phyloP scores from a whole-genome alignment of 2,329 filamentous ascomycete species.

The Fusarium temperatum region DNA sequence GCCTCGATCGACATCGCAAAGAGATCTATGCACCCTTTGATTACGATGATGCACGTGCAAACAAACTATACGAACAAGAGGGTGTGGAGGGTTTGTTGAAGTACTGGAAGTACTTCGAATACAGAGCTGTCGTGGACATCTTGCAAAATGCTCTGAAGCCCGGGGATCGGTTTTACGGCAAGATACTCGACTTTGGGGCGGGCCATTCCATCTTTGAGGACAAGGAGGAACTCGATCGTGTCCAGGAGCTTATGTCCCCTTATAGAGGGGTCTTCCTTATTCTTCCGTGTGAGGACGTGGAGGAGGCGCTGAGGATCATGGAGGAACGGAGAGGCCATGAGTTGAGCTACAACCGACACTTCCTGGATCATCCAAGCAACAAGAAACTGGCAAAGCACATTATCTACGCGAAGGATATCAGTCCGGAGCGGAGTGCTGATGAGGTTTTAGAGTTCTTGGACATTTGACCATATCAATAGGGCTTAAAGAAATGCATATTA shows the following conservation, averaged over 20 bases:
- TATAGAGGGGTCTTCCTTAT: background rate
- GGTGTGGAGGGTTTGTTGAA: background rate
- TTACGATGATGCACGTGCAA: background rate
- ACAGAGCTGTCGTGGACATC: background rate
- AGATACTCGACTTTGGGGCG: background rate
- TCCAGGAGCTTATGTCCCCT: rapidly evolving
- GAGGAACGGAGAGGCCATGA: background rate
- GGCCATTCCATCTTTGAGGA: background rate
- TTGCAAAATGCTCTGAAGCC: background rate
- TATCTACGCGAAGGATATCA: background rate
- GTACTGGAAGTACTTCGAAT: background rate
- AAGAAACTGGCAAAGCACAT: background rate
- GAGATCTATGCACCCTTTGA: background rate
- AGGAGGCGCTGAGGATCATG: background rate
- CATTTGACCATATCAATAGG: rapidly evolving
- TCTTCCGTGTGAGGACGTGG: background rate
- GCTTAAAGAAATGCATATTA: rapidly evolving
- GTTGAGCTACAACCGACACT: background rate
- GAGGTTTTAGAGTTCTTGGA: background rate
- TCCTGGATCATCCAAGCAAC: background rate
- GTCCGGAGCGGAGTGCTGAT: too few species aligned
- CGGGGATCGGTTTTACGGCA: background rate
- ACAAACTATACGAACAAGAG: background rate
- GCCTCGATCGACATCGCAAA: background rate
- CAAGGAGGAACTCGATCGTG: background rate